A percentile compares a stretch with the other conserved stretches of the same genome.
These are phyloP conservation scores for Eucalyptus brandiana DNA, from an alignment of 345 rosid genomes.

Conservation along the genomic window DNA sequence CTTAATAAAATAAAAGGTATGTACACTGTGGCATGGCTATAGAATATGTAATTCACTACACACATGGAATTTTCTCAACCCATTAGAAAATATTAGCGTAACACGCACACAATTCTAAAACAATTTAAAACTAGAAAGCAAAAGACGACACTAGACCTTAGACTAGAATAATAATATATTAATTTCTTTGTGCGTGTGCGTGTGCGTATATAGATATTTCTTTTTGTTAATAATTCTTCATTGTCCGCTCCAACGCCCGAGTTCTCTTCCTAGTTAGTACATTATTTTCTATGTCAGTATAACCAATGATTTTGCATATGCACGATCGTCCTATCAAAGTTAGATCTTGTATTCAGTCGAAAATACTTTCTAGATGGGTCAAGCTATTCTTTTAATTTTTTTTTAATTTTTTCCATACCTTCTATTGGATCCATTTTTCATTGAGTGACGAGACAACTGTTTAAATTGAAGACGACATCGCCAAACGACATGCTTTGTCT, in stretches of 20 bases:
- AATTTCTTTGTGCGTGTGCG: fast-evolving
- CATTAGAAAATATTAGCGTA: background rate
- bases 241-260: background rate
- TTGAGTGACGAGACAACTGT: background rate
- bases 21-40: background rate
- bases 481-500: background rate
- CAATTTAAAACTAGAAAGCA: background rate
- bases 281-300: background rate
- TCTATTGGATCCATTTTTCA: background rate
- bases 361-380: background rate
- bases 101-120: background rate
- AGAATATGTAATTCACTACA: background rate
- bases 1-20: background rate
- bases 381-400: no score
- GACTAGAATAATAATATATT: background rate
- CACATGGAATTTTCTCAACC: background rate
- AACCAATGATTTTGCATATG: background rate
- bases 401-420: background rate
- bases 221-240: background rate
- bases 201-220: no score
- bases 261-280: background rate
- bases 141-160: background rate
- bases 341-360: background rate
- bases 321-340: background rate
- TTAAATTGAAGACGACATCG: background rate